These are phyloP conservation scores for Micractinium sp. DNA, from an alignment of 139 green algal species.

Conservation along the genomic window DNA sequence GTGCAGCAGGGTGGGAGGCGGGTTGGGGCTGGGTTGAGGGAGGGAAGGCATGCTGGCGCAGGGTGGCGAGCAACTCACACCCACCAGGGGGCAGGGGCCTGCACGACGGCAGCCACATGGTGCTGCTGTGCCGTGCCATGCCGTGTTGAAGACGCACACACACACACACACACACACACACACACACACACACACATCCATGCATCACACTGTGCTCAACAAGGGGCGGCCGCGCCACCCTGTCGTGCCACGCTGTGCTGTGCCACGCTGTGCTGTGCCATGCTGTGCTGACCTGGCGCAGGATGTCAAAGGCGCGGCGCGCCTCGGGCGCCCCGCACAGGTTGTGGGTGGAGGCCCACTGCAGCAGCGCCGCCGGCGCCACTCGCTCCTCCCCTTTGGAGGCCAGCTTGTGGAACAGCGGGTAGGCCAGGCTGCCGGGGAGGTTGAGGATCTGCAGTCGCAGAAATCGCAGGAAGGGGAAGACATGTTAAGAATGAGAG, in stretches of 20 bases:
- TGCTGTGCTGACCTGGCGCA: constrained; percentile 36
- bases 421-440: constrained; percentile 81
- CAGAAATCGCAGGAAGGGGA: not conserved
- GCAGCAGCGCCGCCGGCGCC: constrained; percentile 41
- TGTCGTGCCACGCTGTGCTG: not conserved
- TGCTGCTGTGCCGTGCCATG: no score
- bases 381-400: constrained; percentile 31
- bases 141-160: no score
- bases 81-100: no score
- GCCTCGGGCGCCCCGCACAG: constrained; percentile 29
- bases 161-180: no score
- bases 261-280: not conserved
- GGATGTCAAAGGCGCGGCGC: constrained; percentile 55
- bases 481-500: not conserved
- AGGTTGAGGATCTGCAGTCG: constrained; percentile 82
- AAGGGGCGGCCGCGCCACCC: no score
- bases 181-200: not conserved
- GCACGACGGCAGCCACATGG: no score
- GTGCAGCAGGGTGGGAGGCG: no score
- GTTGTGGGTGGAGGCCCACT: constrained; percentile 51
- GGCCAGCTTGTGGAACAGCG: constrained; percentile 78
- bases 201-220: not conserved
- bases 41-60: no score
- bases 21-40: no score
- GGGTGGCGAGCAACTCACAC: no score